Base-by-base conservation (phyloP, 306 rosid species). In the Luffa acutangula region DNA sequence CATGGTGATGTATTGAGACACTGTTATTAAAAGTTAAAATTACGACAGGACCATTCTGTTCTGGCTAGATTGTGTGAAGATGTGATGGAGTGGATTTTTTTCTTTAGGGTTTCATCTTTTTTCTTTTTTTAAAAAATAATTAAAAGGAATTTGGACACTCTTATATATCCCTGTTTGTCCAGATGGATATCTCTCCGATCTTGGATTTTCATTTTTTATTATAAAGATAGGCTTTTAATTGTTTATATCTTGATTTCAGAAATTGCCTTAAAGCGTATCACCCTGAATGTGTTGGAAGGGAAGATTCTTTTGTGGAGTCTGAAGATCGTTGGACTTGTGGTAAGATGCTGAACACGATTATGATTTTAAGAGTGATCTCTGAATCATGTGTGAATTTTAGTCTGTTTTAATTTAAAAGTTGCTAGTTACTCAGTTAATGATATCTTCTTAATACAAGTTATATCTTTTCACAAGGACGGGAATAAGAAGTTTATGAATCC, bases 241-340 rank as follows among this genome's bases (percentile, higher is more conserved):
- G 18, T 46, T 2, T 25, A 25, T 72, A 33, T 78, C 10, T 49
- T 67, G 21, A 53, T 85, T 84, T 53, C 88, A 90, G 97, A 89
- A 80, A 77, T 60, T 93, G 97, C 81, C 90, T 83, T 43, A 93
- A 93, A 86, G 85, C 90, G 33, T 93, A 90, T 80, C 96, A 91
- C 63, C 77, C 91, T 72, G 73, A 9, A 2, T 93, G 97, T 64
- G 86, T 83, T 70, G 88, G 42, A 36, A 60, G 82, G 81, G 93
- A 90, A 77, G 81, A 31, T 6, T 72, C 77, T 48, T 72, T 49
- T 25, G 58, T 31, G 21, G 59, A 73, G 59, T 48, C 82, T 60
- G 82, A 67, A 79, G 37, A 14, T 21, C 72, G 67, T 11, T 93
- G 84, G 86, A 75, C 31, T 63, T 93, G 96, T 81, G 66, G 97